A percentile compares a stretch with the other conserved stretches of the same genome.
These are phyloP conservation scores for Boletus tomentosulus DNA, from an alignment of 768 basidiomycete genomes.

Conservation along the genomic window DNA sequence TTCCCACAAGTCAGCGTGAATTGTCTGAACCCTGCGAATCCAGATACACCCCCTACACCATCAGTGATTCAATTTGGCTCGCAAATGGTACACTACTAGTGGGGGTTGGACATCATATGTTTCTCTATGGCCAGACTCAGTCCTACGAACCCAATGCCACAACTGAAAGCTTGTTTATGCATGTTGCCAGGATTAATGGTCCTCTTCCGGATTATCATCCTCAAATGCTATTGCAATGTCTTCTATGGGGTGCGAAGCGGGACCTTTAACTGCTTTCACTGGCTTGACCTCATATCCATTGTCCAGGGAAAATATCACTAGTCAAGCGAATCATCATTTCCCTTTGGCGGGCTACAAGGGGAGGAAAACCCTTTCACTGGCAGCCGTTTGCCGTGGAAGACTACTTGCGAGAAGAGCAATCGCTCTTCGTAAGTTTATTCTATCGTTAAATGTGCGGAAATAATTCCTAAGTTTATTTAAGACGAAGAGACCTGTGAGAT, in stretches of 20 bases:
- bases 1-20: not conserved
- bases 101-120: slow-evolving; percentile 80
- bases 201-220: slow-evolving; percentile 92
- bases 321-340: slow-evolving; percentile 79
- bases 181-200: slow-evolving; percentile 79
- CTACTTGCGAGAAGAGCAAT: slow-evolving; percentile 22
- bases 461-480: slow-evolving; percentile 1
- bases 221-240: slow-evolving; percentile 86
- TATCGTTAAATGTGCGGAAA: not conserved
- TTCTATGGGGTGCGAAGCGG: slow-evolving; percentile 74
- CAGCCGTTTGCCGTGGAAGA: slow-evolving; percentile 53
- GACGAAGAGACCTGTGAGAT: slow-evolving; percentile 27
- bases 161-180: slow-evolving; percentile 65
- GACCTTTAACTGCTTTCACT: slow-evolving; percentile 1
- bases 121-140: slow-evolving; percentile 60
- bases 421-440: slow-evolving; percentile 17
- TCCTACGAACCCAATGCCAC: slow-evolving; percentile 17
- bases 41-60: slow-evolving; percentile 73
- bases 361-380: slow-evolving; percentile 32
- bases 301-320: slow-evolving; percentile 72
- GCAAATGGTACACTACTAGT: slow-evolving; percentile 78
- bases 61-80: slow-evolving; percentile 90
- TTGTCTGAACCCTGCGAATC: not conserved
- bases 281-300: slow-evolving; percentile 1
- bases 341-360: slow-evolving; percentile 41